A percentile compares a stretch with the other conserved stretches of the same genome.
Evolutionary conservation across 1,284 basidiomycete genomes (phyloP).

Genomic region (Lignosus rhinocerotis): DNA sequence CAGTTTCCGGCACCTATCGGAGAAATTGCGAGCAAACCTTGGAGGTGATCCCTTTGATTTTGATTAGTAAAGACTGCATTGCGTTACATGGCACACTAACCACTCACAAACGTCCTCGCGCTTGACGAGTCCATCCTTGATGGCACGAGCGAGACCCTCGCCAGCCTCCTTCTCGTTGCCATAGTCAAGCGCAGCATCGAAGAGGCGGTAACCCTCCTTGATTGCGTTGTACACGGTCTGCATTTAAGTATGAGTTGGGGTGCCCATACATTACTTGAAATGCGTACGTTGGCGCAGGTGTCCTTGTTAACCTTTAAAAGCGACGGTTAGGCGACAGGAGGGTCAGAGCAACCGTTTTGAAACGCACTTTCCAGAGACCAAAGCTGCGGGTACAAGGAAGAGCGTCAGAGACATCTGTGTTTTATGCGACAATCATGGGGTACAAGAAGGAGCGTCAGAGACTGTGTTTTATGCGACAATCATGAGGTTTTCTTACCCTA

Average conservation of each 20-base stretch:
- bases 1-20: slow-evolving; percentile 21
- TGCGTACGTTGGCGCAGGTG: slow-evolving; percentile 59
- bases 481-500: slow-evolving; percentile 46
- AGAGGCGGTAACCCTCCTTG: slow-evolving; percentile 76
- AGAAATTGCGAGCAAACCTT: slow-evolving; percentile 42
- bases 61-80: neutral
- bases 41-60: slow-evolving; percentile 61
- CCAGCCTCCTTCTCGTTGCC: slow-evolving; percentile 90
- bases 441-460: slow-evolving; percentile 4
- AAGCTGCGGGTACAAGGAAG: slow-evolving; percentile 41
- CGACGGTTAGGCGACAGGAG: neutral
- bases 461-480: neutral
- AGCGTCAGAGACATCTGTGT: slow-evolving; percentile 7
- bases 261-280: neutral
- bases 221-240: slow-evolving; percentile 71
- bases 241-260: neutral
- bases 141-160: slow-evolving; percentile 68
- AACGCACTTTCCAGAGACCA: slow-evolving; percentile 66
- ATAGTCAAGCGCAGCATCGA: slow-evolving; percentile 83
- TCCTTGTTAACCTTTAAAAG: slow-evolving; percentile 52
- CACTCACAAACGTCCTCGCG: slow-evolving; percentile 76
- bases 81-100: slow-evolving; percentile 6
- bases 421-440: neutral
- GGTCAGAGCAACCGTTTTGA: neutral
- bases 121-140: slow-evolving; percentile 73